phyloP scores from a whole-genome alignment of 2,329 filamentous ascomycete genomes.

The Coniochaeta hoffmannii region DNA sequence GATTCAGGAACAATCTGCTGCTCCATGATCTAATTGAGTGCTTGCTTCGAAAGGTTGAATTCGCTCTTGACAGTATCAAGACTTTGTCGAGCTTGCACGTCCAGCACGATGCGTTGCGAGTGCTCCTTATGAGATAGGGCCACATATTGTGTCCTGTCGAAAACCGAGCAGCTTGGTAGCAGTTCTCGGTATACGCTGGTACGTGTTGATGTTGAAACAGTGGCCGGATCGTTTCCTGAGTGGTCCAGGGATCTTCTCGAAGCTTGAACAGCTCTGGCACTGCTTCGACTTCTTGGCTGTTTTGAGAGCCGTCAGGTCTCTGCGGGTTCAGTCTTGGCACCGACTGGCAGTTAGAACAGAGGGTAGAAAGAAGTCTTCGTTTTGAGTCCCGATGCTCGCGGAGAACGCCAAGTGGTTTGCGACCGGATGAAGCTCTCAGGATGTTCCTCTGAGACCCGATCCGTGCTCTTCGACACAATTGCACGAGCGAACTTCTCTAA shows the following conservation, averaged over 20 bases:
- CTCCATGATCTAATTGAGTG: too few relatives aligned
- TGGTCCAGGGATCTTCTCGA: neutral
- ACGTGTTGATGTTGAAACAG: neutral
- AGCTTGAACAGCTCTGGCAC: constrained; percentile 6
- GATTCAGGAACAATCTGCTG: neutral
- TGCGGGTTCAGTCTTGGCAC: constrained; percentile 5
- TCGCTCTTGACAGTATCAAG: too few relatives aligned
- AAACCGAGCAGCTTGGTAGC: neutral
- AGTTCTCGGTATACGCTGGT: neutral
- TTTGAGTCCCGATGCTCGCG: neutral
- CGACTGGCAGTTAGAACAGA: neutral
- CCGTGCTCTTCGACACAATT: neutral
- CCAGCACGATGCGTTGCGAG: too few relatives aligned
- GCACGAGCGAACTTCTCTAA: too few relatives aligned
- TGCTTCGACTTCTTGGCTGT: constrained; percentile 11
- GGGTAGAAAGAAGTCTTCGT: neutral
- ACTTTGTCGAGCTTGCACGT: neutral
- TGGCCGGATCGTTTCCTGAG: neutral
- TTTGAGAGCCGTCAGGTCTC: constrained; percentile 8
- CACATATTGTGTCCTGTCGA: neutral
- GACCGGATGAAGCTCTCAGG: neutral
- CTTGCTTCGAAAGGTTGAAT: too few relatives aligned
- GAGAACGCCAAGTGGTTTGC: neutral
- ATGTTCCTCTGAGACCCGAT: neutral
- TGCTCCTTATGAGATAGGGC: neutral